phyloP scores from a whole-genome alignment of 1,284 basidiomycete genomes.

The Inonotus obliquus region DNA sequence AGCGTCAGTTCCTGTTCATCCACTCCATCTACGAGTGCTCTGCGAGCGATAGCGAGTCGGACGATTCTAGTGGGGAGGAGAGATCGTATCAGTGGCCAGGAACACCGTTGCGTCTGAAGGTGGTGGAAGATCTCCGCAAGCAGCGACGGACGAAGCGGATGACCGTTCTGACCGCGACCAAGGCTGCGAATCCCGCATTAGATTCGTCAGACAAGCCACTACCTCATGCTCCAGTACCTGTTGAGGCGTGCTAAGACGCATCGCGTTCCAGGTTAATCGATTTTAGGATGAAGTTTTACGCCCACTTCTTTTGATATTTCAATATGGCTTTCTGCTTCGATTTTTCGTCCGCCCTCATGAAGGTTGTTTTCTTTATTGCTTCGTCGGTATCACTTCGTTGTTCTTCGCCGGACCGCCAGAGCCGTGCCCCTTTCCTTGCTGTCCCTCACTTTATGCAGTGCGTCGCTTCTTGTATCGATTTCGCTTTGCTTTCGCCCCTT shows the following conservation, averaged over 20 bases:
- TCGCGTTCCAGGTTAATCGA: not conserved
- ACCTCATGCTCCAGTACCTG: constrained; percentile 3
- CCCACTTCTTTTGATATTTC: not conserved
- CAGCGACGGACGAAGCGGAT: constrained; percentile 7
- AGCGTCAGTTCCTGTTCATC: constrained; percentile 40
- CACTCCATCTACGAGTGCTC: constrained; percentile 15
- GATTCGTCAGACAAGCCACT: constrained; percentile 1
- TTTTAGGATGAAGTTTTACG: not conserved
- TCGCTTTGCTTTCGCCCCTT: not conserved
- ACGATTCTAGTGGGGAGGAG: not conserved
- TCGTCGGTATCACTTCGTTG: not conserved
- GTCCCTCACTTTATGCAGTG: no score
- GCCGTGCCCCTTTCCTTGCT: no score
- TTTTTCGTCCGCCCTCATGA: not conserved
- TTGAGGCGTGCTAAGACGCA: not conserved
- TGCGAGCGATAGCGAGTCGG: constrained; percentile 5
- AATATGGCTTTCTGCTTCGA: not conserved
- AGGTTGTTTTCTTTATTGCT: not conserved
- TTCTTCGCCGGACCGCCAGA: not conserved
- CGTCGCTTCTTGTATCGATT: not conserved
- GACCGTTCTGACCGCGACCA: not conserved
- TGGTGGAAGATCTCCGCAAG: constrained; percentile 13
- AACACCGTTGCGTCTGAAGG: constrained; percentile 14
- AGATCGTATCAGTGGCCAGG: constrained; percentile 10
- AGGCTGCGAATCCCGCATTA: not conserved